Percentiles rank a stretch among this genome's conserved stretches.
Evolutionary conservation across 345 rosid species (phyloP).

Genomic region (Anastatica hierochuntica): DNA sequence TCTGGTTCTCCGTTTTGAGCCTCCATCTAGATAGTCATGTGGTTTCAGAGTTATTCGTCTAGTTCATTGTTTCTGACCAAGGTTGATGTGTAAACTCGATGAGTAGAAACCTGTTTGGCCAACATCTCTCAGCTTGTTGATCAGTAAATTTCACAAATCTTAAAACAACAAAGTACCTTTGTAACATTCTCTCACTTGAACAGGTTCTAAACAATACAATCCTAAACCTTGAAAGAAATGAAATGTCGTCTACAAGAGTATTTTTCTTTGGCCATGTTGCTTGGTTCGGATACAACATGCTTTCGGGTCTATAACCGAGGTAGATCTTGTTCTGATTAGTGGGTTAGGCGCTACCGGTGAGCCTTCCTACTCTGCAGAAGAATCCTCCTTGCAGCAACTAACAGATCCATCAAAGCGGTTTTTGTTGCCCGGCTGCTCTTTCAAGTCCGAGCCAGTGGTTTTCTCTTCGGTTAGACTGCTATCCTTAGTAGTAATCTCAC

Average conservation of each 20-base stretch:
- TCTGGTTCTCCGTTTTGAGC: conserved; percentile 46
- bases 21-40: no score
- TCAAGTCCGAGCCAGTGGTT: conserved; percentile 11
- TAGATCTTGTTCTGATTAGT: conserved; percentile 25
- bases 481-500: conserved; percentile 13
- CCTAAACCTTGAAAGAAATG: neutral
- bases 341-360: conserved; percentile 25
- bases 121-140: neutral
- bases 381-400: conserved; percentile 25
- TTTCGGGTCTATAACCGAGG: neutral
- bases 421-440: conserved; percentile 17
- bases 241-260: neutral
- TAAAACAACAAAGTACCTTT: neutral
- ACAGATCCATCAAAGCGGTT: conserved; percentile 9
- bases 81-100: no score
- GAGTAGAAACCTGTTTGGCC: no score
- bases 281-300: neutral
- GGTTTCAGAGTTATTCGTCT: no score
- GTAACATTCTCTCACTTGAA: neutral
- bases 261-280: neutral
- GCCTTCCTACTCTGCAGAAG: conserved; percentile 15
- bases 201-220: neutral
- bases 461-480: conserved; percentile 17
- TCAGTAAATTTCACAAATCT: neutral
- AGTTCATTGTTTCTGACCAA: no score